These are phyloP conservation scores for Dioscorea dumetorum DNA, from an alignment of 106 monocot genomes.

Conservation along the genomic window DNA sequence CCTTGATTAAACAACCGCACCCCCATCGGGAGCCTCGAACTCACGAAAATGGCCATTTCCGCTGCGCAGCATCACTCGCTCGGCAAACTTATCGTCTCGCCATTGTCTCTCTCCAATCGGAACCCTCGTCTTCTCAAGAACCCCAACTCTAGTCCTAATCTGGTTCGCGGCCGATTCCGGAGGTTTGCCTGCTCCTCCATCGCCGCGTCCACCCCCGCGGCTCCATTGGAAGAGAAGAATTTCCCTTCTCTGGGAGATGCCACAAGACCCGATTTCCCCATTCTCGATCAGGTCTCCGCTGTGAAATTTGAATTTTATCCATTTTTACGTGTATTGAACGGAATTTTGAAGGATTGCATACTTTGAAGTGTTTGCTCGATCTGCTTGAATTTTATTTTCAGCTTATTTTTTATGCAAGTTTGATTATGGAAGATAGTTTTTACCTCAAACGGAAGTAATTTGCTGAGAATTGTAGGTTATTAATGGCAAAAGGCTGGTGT, in stretches of 20 bases:
- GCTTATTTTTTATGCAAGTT: not conserved
- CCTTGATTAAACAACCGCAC: too few species aligned
- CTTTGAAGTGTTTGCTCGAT: not conserved
- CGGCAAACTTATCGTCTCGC: conserved; percentile 19
- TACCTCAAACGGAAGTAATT: not conserved
- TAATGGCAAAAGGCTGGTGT: conserved; percentile 66
- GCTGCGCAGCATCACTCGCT: conserved; percentile 17
- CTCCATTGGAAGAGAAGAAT: not conserved
- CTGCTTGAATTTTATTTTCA: not conserved
- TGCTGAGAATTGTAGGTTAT: conserved; percentile 39
- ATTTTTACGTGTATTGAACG: not conserved
- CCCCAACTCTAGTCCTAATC: conserved; percentile 19
- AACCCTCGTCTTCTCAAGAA: not conserved
- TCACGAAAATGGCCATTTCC: not conserved
- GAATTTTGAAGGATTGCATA: not conserved
- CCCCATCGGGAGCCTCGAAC: too few species aligned
- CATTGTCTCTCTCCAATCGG: conserved; percentile 3
- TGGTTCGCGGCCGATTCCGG: not conserved
- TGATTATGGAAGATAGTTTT: not conserved
- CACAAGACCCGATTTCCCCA: conserved; percentile 77
- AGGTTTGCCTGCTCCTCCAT: conserved; percentile 8
- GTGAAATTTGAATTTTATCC: not conserved
- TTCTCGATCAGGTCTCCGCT: conserved; percentile 69
- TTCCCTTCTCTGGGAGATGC: conserved; percentile 65
- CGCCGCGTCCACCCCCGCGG: conserved; percentile 12